These are phyloP conservation scores for Penicillium concentricum DNA, from an alignment of 2,329 filamentous ascomycete species.

Conservation along the genomic window DNA sequence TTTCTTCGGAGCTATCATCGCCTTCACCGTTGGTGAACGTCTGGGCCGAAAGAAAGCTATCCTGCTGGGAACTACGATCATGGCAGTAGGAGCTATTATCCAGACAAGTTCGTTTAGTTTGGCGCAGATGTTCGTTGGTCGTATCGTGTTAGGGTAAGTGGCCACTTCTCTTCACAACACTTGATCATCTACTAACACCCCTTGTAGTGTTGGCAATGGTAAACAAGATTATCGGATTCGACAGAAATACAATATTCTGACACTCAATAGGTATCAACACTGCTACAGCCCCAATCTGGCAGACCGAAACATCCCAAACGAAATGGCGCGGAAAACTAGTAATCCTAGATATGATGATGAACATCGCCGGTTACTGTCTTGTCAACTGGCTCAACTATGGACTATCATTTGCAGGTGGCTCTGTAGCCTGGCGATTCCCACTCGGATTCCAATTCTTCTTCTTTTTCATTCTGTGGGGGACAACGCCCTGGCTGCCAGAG, in stretches of 20 bases:
- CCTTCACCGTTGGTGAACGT: constrained; percentile 50
- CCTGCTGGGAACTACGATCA: constrained; percentile 46
- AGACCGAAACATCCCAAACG: constrained; percentile 48
- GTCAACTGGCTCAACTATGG: constrained; percentile 53
- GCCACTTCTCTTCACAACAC: neutral
- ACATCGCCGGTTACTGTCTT: constrained; percentile 51
- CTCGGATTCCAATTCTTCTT: constrained; percentile 51
- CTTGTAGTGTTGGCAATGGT: neutral
- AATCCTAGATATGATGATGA: constrained; percentile 49
- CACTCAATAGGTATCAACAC: constrained; percentile 44
- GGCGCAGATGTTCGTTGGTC: constrained; percentile 49
- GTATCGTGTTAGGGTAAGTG: constrained; percentile 18
- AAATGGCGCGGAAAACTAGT: constrained; percentile 46
- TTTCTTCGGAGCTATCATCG: constrained; percentile 55
- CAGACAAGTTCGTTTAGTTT: constrained; percentile 47
- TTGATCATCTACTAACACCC: constrained; percentile 26
- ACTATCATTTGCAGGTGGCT: constrained; percentile 45
- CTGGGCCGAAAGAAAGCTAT: constrained; percentile 51
- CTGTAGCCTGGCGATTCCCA: constrained; percentile 45
- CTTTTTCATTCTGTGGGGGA: constrained; percentile 45
- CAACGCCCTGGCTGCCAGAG: constrained; percentile 31
- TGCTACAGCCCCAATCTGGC: constrained; percentile 51
- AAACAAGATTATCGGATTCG: neutral
- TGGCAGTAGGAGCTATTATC: constrained; percentile 48
- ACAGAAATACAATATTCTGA: neutral